Evolutionary conservation across 192 early-diverging fungal genomes (phyloP), one percentile per base, ranked within the genome.

Genomic region (Gamsiella multidivaricata): DNA sequence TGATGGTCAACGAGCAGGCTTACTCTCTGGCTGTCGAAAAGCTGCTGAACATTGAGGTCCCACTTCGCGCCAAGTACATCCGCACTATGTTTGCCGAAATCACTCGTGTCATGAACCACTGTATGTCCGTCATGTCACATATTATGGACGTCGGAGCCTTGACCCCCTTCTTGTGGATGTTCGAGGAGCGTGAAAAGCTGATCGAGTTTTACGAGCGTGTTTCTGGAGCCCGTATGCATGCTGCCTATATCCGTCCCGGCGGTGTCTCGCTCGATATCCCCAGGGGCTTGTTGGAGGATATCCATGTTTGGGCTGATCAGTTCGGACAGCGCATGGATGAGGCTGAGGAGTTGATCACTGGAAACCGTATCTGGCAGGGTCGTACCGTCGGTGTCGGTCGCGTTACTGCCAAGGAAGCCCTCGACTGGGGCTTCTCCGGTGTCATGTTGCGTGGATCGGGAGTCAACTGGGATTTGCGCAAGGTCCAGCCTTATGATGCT

Each of bases 131-230:
- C 29, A 96, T 94, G 74, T 91, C 95, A 26, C 97, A 99, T 81
- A 95, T 96, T 50, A 89, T 99, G 88, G 97, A 99, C 81, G 96
- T 99, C 33, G 97, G 97, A 66, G 97, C 96, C 28, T 85, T 98
- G 83, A 97, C 97, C 29, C 97, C 97, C 55, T 97, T 99, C 87
- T 85, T 99, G 81, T 99, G 95, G 90, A 90, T 98, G 93, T 98
- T 99, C 71, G 97, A 99, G 87, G 97, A 99, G 85, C 95, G 97
- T 80, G 97, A 99, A 81, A 95, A 96, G 83, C 84, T 96, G 66
- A 99, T 99, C 94, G 97, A 99, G 88, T 97, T 96, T 70, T 99
- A 99, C 82, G 97, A 99, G 80, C 95, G 97, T 78, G 96, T 97
- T 29, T 96, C 94, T 12, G 97, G 97, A 39, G 97, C 97, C 25